A percentile compares a stretch with the other conserved stretches of the same genome.
phyloP scores from a whole-genome alignment of 495 filamentous ascomycete genomes.

The Melanomma pulvis-pyrius region DNA sequence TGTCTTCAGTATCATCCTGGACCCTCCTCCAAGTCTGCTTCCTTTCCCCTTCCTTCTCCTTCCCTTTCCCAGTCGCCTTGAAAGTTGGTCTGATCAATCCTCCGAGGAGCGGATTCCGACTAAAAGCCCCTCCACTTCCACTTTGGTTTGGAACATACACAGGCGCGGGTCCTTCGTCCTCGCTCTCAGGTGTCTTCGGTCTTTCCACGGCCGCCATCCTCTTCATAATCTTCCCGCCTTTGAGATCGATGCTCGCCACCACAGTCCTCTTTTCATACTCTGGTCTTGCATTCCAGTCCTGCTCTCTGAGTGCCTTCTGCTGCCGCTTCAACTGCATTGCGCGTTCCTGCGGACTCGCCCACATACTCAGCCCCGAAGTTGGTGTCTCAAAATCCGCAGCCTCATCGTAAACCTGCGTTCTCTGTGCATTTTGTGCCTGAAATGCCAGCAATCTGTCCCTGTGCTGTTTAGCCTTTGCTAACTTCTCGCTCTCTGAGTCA shows the following conservation, averaged over 20 bases:
- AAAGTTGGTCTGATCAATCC: constrained; percentile 80
- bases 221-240: constrained; percentile 73
- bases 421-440: constrained; percentile 83
- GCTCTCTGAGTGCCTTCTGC: constrained; percentile 81
- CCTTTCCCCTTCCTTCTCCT: constrained; percentile 35
- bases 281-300: constrained; percentile 86
- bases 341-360: constrained; percentile 85
- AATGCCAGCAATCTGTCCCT: constrained; percentile 80
- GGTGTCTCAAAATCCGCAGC: constrained; percentile 89
- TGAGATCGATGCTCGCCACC: constrained; percentile 83
- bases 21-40: constrained; percentile 79
- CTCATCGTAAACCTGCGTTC: constrained; percentile 90
- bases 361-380: constrained; percentile 69
- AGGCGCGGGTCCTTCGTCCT: constrained; percentile 50
- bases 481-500: constrained; percentile 49
- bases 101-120: constrained; percentile 80
- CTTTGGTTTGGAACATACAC: constrained; percentile 35
- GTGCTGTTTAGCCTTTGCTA: constrained; percentile 65
- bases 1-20: constrained; percentile 88
- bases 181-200: constrained; percentile 47
- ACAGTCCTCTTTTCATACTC: constrained; percentile 92
- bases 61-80: constrained; percentile 56
- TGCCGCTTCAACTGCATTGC: constrained; percentile 87
- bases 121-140: constrained; percentile 61
- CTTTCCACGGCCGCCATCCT: constrained; percentile 66